Base-by-base conservation (phyloP, 2,329 filamentous ascomycete genomes). In the Ilyonectria destructans region DNA sequence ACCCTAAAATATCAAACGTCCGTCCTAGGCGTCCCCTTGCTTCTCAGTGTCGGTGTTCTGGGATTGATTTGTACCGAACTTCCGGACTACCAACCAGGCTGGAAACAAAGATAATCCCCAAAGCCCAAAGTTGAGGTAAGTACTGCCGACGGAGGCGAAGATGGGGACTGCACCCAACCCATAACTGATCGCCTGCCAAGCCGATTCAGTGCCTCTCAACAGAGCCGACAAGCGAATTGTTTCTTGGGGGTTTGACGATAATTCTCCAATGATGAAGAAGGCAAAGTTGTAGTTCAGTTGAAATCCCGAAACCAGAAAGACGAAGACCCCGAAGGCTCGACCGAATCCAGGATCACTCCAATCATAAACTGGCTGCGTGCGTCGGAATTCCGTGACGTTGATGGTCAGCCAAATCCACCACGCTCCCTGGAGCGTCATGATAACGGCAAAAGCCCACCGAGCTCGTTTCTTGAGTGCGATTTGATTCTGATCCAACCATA, bases 281-380 rank as follows among this genome's bases (percentile, higher is more conserved):
- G 92, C 79, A 75, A 89, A 92, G 71, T 93, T 84, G 77, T 93
- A 93, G 74, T 93, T 93, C n/a, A 92, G 71, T 76, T 93, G 90
- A 69, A 93, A 93, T 0, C 89, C 87, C n/a, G 87, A 81, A 1
- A 90, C 88, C 74, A 91, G 84, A 71, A 93, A 87, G 5, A 93
- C 71, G 74, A 91, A 93, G 31, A 92, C 83, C 0, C 86, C 88
- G 69, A 93, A 93, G 0, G 85, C 88, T 40, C 83, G 83, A 0
- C 90, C 91, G 62, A 93, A 93, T 0, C 89, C 90, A 0, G 80
- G 69, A 69, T 87, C 85, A 1, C 77, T 74, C 92, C 91, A 93
- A 77, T 93, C 92, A 73, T 88, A 90, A 1, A 84, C 85, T 0
- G 90, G 90, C 17, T 83, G 80, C 0, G 85, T 86, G 13, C 80